These are phyloP conservation scores for Phialophora expanda DNA, from an alignment of 2,329 filamentous ascomycete genomes.

Conservation along the genomic window DNA sequence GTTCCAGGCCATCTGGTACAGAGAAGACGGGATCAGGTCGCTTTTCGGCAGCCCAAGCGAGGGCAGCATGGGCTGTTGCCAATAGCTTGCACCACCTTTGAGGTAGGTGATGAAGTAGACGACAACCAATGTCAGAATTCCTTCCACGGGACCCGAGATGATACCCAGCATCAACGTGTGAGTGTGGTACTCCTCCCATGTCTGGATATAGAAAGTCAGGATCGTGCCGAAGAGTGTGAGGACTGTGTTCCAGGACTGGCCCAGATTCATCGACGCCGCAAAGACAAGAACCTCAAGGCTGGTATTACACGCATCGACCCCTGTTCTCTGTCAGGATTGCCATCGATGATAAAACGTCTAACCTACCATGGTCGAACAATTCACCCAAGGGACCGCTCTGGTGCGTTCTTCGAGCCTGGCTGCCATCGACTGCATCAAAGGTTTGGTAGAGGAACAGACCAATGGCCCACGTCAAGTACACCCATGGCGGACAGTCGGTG, in stretches of 20 bases:
- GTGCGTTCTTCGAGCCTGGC: slow-evolving; percentile 86
- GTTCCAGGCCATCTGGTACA: slow-evolving; percentile 84
- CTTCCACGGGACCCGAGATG: slow-evolving; percentile 93
- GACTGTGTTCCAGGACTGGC: slow-evolving; percentile 88
- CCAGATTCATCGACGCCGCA: slow-evolving; percentile 88
- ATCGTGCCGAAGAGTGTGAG: slow-evolving; percentile 80
- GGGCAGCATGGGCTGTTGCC: slow-evolving; percentile 80
- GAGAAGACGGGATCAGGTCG: slow-evolving; percentile 66
- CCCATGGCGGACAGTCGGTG: slow-evolving; percentile 91
- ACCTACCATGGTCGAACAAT: slow-evolving; percentile 87
- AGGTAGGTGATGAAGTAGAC: slow-evolving; percentile 85
- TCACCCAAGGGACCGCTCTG: slow-evolving; percentile 95
- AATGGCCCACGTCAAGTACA: slow-evolving; percentile 88
- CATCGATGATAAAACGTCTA: neutral
- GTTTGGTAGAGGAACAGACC: slow-evolving; percentile 97
- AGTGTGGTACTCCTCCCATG: slow-evolving; percentile 99
- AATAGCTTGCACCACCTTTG: slow-evolving; percentile 88
- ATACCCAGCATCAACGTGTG: slow-evolving; percentile 91
- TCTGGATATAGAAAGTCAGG: slow-evolving; percentile 97
- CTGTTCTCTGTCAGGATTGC: slow-evolving; percentile 43
- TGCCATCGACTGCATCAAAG: slow-evolving; percentile 94
- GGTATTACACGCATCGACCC: slow-evolving; percentile 94
- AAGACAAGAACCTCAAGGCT: slow-evolving; percentile 93
- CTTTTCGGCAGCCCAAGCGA: slow-evolving; percentile 71
- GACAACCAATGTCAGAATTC: slow-evolving; percentile 79